Conservation (phyloP, 2,329 filamentous ascomycete genomes). For the Arthrinium phaeospermum region DNA sequence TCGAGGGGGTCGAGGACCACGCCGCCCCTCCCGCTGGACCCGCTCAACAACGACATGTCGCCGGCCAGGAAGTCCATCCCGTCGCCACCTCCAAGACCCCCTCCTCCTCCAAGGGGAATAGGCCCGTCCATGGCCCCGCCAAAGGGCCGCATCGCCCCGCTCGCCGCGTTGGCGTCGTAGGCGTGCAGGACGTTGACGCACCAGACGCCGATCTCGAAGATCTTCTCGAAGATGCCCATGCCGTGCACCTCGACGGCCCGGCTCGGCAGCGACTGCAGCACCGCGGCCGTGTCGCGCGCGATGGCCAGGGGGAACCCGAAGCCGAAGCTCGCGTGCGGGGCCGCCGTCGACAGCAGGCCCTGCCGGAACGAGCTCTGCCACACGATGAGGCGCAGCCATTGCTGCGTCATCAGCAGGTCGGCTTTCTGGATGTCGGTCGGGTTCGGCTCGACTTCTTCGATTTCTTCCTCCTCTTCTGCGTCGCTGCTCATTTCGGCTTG, state of each 20-base stretch:
- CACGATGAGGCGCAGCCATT: constrained; percentile 74
- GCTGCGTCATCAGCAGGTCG: constrained; percentile 71
- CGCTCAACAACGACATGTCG: constrained; percentile 39
- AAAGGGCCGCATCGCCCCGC: constrained; percentile 28
- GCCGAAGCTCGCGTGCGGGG: constrained; percentile 63
- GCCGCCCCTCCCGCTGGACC: constrained; percentile 37
- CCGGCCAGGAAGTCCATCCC: constrained; percentile 40
- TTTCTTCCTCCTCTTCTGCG: background rate
- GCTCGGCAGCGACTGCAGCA: constrained; percentile 47
- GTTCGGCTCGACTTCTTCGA: constrained; percentile 42
- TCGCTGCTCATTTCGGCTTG: constrained; percentile 36
- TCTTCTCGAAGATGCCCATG: constrained; percentile 57
- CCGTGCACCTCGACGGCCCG: constrained; percentile 52
- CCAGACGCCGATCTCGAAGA: constrained; percentile 54
- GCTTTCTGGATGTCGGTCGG: constrained; percentile 70
- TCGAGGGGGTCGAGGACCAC: constrained; percentile 47
- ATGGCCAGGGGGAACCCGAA: constrained; percentile 68
- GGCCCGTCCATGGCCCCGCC: constrained; percentile 32
- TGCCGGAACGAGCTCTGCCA: constrained; percentile 75
- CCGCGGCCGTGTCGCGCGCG: constrained; percentile 60
- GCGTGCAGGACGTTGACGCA: constrained; percentile 50
- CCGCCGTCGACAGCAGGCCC: constrained; percentile 64
- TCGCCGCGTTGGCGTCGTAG: constrained; percentile 33
- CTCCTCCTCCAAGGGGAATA: background rate
- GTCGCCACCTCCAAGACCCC: background rate